Evolutionary conservation across 23 red algal genomes (phyloP), one percentile per base, ranked within the genome.

Genomic region (Porphyridium purpureum): DNA sequence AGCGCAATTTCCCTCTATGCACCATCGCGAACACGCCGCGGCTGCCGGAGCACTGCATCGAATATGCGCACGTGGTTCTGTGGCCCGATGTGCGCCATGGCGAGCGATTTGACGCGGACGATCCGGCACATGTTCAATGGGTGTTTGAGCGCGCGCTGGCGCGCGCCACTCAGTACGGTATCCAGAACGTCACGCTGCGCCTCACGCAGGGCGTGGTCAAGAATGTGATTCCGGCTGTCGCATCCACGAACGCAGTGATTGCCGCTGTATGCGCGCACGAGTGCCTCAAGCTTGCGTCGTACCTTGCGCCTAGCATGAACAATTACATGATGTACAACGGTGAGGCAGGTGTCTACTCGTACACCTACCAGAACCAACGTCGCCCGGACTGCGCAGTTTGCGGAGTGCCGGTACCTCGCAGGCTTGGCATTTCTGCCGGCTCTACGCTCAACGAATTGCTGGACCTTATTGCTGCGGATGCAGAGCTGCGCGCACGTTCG

Each of bases 311-410:
- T 11, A 65, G 59, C 27, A 65, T 85, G 74, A 55, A 67, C 53
- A 74, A 84, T 61, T 98, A 79, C 44, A 66, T 81, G 69, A 68
- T 78, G 74, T 85, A 74, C 53, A 84, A 98, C 34, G 90, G 90
- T 24, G 72, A 36, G 31, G 30, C 29, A 8, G 90, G 90, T 19
- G 60, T 98, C 7, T 98, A 85, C 59, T 71, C 79, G 21, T 81
- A 75, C 61, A 60, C 81, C 2, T 77, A 79, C 47, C 54, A 73
- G 33, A 86, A 61, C 26, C 73, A 85, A 40, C 65, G 69, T 33
- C 51, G 69, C 24, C 47, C 52, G 15, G 79, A 84, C 21, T 98
- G 90, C 50, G 66, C 80, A 5, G 79, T 86, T 8, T 98, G 90
- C 67, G 90, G 90, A n/a, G 50, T 41, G 48, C 65, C 68, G 4